Percentiles rank a stretch among this genome's conserved stretches.
Conservation (phyloP, 768 basidiomycete species). For the Kwoniella dejecticola region DNA sequence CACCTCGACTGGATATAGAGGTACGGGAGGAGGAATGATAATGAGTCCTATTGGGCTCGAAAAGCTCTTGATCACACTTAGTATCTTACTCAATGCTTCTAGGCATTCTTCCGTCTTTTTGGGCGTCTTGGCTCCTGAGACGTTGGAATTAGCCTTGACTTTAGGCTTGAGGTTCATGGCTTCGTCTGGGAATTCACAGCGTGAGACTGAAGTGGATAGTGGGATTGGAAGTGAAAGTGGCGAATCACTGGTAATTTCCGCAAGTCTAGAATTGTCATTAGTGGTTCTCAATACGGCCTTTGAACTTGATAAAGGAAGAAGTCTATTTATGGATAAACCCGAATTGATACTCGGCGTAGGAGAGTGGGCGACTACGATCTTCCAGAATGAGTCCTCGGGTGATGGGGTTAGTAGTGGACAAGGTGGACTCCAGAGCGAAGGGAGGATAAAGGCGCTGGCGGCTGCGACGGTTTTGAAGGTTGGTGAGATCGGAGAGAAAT, state of each 20-base stretch:
- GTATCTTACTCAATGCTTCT: constrained; percentile 78
- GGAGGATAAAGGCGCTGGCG: constrained; percentile 67
- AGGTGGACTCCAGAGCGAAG: constrained; percentile 59
- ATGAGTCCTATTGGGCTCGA: constrained; percentile 75
- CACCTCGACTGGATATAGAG: constrained; percentile 62
- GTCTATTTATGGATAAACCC: constrained; percentile 74
- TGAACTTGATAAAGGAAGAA: constrained; percentile 74
- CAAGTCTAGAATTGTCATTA: constrained; percentile 75
- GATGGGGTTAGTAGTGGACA: constrained; percentile 67
- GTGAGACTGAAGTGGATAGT: too few relatives aligned
- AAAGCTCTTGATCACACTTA: constrained; percentile 73
- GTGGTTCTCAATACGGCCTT: constrained; percentile 73
- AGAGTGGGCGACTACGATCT: constrained; percentile 78
- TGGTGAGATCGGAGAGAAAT: constrained; percentile 69
- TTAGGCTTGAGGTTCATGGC: constrained; percentile 68
- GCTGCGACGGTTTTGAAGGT: constrained; percentile 81
- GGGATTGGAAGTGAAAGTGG: constrained; percentile 54
- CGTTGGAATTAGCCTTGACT: constrained; percentile 78
- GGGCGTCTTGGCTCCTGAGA: constrained; percentile 74
- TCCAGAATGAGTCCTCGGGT: constrained; percentile 68
- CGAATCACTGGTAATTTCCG: constrained; percentile 72
- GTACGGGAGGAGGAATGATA: constrained; percentile 78
- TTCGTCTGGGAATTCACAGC: constrained; percentile 9
- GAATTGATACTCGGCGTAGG: constrained; percentile 68
- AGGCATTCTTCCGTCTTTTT: constrained; percentile 80